These are phyloP conservation scores for Hyphodiscus sp. DNA, from an alignment of 2,329 filamentous ascomycete species.

Conservation along the genomic window DNA sequence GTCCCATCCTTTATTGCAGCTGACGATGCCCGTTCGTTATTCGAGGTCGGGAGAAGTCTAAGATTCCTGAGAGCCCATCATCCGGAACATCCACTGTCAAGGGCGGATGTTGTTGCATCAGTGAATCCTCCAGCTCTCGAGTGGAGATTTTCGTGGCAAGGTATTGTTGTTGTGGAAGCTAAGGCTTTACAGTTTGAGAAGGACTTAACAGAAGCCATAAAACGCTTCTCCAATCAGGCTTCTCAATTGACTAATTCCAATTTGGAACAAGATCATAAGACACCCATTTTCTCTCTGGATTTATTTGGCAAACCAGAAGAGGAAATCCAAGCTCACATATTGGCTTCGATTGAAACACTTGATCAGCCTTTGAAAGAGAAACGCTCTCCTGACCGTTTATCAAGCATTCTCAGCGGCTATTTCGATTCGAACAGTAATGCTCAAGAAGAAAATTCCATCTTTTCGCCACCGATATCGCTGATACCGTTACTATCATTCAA, in stretches of 20 bases:
- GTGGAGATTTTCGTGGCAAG: constrained; percentile 68
- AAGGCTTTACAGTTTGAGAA: constrained; percentile 50
- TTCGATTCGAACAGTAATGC: constrained; percentile 9
- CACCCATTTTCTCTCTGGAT: constrained; percentile 20
- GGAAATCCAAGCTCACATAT: constrained; percentile 41
- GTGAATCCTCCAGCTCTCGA: constrained; percentile 50
- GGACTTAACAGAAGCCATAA: constrained; percentile 33
- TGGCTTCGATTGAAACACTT: constrained; percentile 44
- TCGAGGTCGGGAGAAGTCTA: constrained; percentile 72
- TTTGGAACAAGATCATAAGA: background rate
- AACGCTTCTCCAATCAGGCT: constrained; percentile 9
- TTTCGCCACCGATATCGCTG: constrained; percentile 35
- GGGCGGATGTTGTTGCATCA: constrained; percentile 39
- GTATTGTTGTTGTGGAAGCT: constrained; percentile 56
- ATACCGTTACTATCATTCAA: constrained; percentile 67
- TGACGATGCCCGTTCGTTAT: constrained; percentile 66
- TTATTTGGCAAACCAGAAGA: constrained; percentile 44
- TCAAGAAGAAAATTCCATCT: constrained; percentile 16
- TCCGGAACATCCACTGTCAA: constrained; percentile 61
- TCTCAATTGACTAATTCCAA: background rate
- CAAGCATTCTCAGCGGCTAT: constrained; percentile 18
- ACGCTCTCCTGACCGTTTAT: constrained; percentile 17
- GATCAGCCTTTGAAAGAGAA: constrained; percentile 32
- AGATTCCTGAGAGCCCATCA: constrained; percentile 66
- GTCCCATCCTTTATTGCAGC: constrained; percentile 66